Conservation (phyloP, 2,329 filamentous ascomycete genomes). For the Daldinia sp. region DNA sequence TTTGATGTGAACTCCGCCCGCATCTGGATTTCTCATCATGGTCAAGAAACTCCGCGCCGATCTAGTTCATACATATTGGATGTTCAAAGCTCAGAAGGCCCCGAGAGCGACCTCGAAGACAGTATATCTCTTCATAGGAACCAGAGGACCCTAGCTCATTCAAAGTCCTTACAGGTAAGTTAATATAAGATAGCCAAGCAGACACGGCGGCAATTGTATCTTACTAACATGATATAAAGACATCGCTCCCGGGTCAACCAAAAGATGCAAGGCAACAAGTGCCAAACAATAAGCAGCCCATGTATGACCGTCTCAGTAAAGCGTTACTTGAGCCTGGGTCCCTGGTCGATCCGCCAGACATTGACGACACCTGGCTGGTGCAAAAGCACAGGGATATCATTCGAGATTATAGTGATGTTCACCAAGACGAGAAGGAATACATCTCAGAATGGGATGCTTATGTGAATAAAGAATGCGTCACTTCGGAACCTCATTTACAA, state of each 20-base stretch:
- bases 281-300: conserved; percentile 59
- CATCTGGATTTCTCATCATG: conserved; percentile 42
- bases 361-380: conserved; percentile 62
- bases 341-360: conserved; percentile 53
- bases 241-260: conserved; percentile 28
- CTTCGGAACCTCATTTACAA: conserved; percentile 61
- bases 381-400: conserved; percentile 67
- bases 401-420: conserved; percentile 65
- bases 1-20: conserved; percentile 47
- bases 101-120: conserved; percentile 41
- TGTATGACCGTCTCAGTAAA: conserved; percentile 67
- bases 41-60: conserved; percentile 40
- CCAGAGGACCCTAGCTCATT: conserved; percentile 31
- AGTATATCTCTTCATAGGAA: conserved; percentile 38
- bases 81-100: conserved; percentile 38
- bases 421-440: conserved; percentile 63
- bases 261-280: conserved; percentile 52
- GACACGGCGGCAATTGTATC: background rate
- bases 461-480: conserved; percentile 60
- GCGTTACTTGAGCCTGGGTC: conserved; percentile 58
- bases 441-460: conserved; percentile 67
- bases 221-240: conserved; percentile 33
- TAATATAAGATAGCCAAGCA: background rate
- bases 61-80: conserved; percentile 36
- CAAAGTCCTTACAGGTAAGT: conserved; percentile 37